A percentile compares a stretch with the other conserved stretches of the same genome.
Evolutionary conservation across 2,329 filamentous ascomycete genomes (phyloP).

Genomic region (Akanthomyces muscarius): DNA sequence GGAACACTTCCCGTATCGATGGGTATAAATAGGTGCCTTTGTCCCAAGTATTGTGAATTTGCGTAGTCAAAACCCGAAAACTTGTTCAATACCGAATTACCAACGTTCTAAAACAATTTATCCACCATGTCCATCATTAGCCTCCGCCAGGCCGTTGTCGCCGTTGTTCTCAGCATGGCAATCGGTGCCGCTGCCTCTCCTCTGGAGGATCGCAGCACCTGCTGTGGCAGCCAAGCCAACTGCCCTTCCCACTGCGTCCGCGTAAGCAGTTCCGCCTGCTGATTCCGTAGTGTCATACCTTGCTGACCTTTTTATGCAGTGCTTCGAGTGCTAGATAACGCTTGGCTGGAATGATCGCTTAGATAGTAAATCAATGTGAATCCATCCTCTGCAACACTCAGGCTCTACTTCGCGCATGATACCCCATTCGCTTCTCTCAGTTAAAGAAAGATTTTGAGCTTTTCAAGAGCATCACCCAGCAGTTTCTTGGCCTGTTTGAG

Average conservation of each 20-base stretch:
- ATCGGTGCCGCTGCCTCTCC: background rate
- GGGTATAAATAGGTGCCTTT: background rate
- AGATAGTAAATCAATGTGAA: no score
- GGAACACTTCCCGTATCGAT: background rate
- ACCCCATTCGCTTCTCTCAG: no score
- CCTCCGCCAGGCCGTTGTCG: background rate
- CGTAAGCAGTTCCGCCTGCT: background rate
- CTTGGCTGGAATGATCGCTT: no score
- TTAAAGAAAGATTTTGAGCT: no score
- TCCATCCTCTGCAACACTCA: no score
- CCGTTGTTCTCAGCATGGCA: constrained; percentile 1
- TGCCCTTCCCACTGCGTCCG: background rate
- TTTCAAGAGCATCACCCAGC: no score
- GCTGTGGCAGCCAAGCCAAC: background rate
- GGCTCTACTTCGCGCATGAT: no score
- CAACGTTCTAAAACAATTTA: background rate
- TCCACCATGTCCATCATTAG: background rate
- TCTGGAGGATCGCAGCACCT: background rate
- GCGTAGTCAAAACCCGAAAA: background rate
- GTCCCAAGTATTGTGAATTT: background rate
- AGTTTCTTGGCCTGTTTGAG: no score
- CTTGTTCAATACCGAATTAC: background rate
- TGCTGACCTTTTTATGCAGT: background rate
- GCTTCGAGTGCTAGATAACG: background rate
- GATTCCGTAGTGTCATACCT: no score